Percentiles rank a stretch among this genome's conserved stretches.
phyloP scores from a whole-genome alignment of 169 alveolate genomes.

The Cryptosporidium parvum region DNA sequence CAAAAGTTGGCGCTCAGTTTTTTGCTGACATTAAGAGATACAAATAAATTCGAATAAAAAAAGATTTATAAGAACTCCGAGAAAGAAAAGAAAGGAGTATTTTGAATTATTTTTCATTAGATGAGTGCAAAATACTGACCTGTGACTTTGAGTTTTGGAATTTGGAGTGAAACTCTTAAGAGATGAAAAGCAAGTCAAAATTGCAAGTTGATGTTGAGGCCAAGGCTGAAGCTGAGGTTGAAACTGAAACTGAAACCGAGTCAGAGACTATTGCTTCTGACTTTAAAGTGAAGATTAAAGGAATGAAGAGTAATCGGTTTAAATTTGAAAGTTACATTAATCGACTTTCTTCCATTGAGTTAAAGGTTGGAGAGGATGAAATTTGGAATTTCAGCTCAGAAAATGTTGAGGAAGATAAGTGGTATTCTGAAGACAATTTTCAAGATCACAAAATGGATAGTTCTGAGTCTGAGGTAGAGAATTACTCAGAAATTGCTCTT shows the following conservation, averaged over 20 bases:
- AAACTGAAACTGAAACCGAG: neutral
- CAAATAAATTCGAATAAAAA: neutral
- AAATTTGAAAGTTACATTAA: slow-evolving; percentile 56
- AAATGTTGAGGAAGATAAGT: slow-evolving; percentile 7
- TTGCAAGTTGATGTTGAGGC: neutral
- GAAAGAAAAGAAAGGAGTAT: neutral
- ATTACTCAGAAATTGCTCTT: neutral
- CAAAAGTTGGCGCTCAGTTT: slow-evolving; percentile 21
- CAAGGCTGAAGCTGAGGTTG: neutral
- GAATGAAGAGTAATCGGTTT: slow-evolving; percentile 17
- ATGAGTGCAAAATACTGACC: neutral
- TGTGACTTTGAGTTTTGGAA: neutral
- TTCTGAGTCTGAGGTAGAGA: neutral
- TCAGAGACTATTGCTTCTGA: neutral
- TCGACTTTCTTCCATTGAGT: slow-evolving; percentile 32
- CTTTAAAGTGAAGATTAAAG: slow-evolving; percentile 1
- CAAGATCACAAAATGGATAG: neutral
- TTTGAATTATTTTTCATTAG: too few species aligned
- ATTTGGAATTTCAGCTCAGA: slow-evolving; percentile 22
- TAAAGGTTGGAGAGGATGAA: slow-evolving; percentile 56
- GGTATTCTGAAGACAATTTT: slow-evolving; percentile 17
- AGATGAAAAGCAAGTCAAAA: neutral
- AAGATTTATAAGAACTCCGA: neutral
- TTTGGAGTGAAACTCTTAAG: neutral
- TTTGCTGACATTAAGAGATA: slow-evolving; percentile 42